Base-by-base conservation (phyloP, 2,329 filamentous ascomycete species). In the Chrysoporthe puriensis region DNA sequence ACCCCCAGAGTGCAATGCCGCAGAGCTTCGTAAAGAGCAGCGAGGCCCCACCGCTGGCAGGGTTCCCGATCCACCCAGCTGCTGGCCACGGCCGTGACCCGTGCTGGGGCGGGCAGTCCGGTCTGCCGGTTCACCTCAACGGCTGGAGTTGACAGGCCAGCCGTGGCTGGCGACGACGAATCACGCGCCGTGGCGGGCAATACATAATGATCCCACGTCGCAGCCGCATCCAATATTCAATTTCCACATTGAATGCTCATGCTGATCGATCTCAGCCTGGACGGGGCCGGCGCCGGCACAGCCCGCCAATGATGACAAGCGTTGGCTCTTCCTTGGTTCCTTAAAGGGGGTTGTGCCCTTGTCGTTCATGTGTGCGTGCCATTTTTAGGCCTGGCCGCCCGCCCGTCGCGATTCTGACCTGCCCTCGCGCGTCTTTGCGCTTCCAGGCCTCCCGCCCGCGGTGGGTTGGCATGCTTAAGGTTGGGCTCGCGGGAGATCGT, bases 1-100 rank as follows among this genome's bases (percentile, higher is more conserved):
- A 48, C 48, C 58, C 58, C 40, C 42, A 60, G 42, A 60, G 21
- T 46, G 40, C 42, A 61, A 61, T 61, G 58, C 40, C 40, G 16
- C 9, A n/a, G 18, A 18, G 40, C 34, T 61, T 48, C 58, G 58
- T n/a, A 61, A 46, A 61, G 43, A 46, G 42, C 43, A 46, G 18
- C 9, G 1, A 61, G 21, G 13, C 42, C 34, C 59, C 59, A 61
- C 43, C 7, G 42, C 43, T 61, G 36, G 26, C 42, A 46, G 43
- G 59, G 26, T 46, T 34, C 18, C 21, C 34, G 59, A 61, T 48
- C 59, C 59, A 61, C 59, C 43, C 6, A n/a, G 57, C 40, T 60
- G 57, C 13, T 43, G 36, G 57, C 36, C 36, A n/a, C 50, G n/a
- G 50, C 7, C 50, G n/a, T n/a, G 4, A 21, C n/a, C n/a, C 14